These are phyloP conservation scores for Plenodomus tracheiphilus DNA, from an alignment of 2,329 filamentous ascomycete species.

Conservation along the genomic window DNA sequence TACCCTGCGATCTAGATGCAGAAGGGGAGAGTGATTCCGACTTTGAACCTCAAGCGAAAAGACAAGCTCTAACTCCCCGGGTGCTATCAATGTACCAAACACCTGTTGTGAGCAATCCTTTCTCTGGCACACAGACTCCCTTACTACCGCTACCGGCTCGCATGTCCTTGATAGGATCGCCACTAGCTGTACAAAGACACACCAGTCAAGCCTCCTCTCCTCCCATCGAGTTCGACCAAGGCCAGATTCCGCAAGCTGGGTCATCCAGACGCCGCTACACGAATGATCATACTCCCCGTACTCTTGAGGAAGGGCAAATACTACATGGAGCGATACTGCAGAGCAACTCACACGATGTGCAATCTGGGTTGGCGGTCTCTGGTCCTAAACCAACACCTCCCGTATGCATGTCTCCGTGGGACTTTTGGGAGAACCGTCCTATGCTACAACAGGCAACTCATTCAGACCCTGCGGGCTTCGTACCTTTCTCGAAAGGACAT, in stretches of 20 bases:
- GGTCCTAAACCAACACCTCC: not conserved
- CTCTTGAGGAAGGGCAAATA: not conserved
- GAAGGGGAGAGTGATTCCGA: constrained; percentile 10
- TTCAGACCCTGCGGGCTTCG: not conserved
- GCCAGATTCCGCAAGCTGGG: too few species aligned
- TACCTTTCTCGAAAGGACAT: not conserved
- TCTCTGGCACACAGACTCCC: not conserved
- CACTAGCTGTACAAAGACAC: not conserved
- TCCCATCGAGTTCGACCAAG: too few species aligned
- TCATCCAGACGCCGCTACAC: too few species aligned
- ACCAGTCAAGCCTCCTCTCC: too few species aligned
- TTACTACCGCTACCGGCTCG: not conserved
- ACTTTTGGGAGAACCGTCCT: not conserved
- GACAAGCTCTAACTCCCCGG: constrained; percentile 2
- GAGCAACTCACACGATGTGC: not conserved
- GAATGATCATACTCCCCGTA: too few species aligned
- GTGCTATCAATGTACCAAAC: not conserved
- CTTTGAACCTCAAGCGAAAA: constrained; percentile 5
- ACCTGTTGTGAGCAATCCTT: not conserved
- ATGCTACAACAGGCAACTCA: not conserved
- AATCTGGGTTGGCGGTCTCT: not conserved
- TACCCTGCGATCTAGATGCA: constrained; percentile 1
- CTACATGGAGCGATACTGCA: not conserved
- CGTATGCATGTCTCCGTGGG: not conserved
- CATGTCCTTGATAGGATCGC: not conserved